Evolutionary conservation across 768 basidiomycete species (phyloP), one percentile per base, ranked within the genome.

Genomic region (Pleurotus djamor): DNA sequence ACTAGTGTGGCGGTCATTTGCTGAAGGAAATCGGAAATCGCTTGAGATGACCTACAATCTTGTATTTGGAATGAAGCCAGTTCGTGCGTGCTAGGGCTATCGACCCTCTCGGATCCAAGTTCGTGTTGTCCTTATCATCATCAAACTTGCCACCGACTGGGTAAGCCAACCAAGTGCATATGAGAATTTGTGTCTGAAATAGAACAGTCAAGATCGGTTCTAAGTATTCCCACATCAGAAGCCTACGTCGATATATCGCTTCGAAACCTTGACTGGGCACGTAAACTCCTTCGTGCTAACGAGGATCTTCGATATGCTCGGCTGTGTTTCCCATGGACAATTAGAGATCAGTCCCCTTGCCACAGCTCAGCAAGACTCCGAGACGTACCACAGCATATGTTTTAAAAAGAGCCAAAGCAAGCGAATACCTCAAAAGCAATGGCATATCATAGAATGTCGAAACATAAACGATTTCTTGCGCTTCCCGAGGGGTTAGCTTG

Each of bases 401-500:
- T 68, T 82, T 83, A 73, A 83, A 83, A 60, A 84, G 63, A 2
- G 82, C 83, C 64, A 84, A 80, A 1, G 78, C 69, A 35, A 79
- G 48, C 0, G 80, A 65, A 61, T 76, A 76, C 50, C 72, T 71
- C 57, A 76, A 48, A 2, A 84, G 57, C 10, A 63, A 52, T 3
- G 81, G 80, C 78, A 82, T 80, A 61, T 83, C 82, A 58, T 75
- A 82, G 10, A 67, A 57, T 2, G 63, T 59, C 2, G 76, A 68
- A 2, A 71, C 59, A 49, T 68, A 66, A 21, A 78, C 62, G 32
- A 83, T 72, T 34, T 72, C 66, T 66, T 82, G 81, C 1, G 80
- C 81, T 45, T 82, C 80, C 52, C 74, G 75, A 0, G 77, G 73
- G 1, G 78, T 80, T 43, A 83, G 68, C 1, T 58, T 66, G n/a